These are phyloP conservation scores for Tetramitus jugosus DNA, from an alignment of 208 protist species.

Conservation along the genomic window DNA sequence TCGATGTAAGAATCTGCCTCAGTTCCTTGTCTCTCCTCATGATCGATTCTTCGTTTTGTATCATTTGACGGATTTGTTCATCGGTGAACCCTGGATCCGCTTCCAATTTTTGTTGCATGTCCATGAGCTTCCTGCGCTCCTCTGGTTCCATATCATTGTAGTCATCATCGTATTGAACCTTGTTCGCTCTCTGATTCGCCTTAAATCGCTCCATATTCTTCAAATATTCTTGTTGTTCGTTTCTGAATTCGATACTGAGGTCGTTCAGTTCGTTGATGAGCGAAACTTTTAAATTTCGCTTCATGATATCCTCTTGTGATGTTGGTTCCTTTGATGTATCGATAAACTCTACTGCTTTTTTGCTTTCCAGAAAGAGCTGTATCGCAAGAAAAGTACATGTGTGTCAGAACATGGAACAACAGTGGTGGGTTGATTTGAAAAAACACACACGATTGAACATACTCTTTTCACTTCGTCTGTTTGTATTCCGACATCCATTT, in stretches of 20 bases:
- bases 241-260: neutral
- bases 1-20: slow-evolving; percentile 33
- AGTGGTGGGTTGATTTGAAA: too few relatives aligned
- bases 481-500: neutral
- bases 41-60: neutral
- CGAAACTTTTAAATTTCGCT: neutral
- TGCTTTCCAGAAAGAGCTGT: neutral
- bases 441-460: too few relatives aligned
- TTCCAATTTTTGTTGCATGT: neutral
- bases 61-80: neutral
- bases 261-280: neutral
- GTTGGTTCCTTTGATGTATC: neutral
- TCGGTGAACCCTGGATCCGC: neutral
- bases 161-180: neutral
- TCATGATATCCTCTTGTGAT: neutral
- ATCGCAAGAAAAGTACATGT: too few relatives aligned
- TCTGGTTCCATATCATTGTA: neutral
- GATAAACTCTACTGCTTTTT: neutral
- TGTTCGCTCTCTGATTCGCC: neutral
- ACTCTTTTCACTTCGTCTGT: neutral
- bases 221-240: slow-evolving; percentile 18
- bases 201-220: neutral
- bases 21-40: neutral
- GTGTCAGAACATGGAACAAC: too few relatives aligned
- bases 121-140: neutral